These are phyloP conservation scores for Tinospora cordifolia DNA, from an alignment of 164 flowering plant species.

Conservation along the genomic window DNA sequence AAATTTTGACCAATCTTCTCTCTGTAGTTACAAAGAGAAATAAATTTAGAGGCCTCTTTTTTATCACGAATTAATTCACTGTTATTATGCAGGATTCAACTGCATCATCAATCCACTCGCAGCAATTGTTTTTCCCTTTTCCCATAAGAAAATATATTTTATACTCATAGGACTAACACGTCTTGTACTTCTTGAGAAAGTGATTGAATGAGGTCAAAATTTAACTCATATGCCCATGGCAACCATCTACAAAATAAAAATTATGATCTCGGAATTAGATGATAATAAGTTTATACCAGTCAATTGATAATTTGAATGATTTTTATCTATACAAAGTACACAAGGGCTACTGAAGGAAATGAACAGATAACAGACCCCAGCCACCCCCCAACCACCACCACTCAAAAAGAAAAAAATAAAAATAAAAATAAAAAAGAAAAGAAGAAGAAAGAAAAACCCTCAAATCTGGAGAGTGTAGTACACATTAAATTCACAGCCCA, in stretches of 20 bases:
- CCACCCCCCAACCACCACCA: no score
- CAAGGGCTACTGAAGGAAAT: neutral
- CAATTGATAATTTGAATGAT: neutral
- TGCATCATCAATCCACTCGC: no score
- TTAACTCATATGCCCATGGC: neutral
- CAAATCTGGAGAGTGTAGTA: conserved; percentile 7
- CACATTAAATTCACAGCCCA: conserved; percentile 4
- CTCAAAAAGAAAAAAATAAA: no score
- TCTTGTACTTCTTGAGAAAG: neutral
- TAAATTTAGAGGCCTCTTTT: no score
- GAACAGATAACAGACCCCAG: no score
- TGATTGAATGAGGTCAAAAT: neutral
- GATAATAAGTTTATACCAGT: neutral
- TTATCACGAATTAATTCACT: no score
- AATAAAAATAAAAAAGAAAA: no score
- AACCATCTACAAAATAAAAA: neutral
- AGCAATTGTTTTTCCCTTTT: neutral
- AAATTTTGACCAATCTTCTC: no score
- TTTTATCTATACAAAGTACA: conserved; percentile 1
- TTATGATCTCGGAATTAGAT: neutral
- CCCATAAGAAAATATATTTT: neutral
- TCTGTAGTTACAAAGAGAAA: no score
- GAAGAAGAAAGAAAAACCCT: neutral
- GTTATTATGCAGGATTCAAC: no score
- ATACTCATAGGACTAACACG: neutral